A percentile compares a stretch with the other conserved stretches of the same genome.
Evolutionary conservation across 257 asterid species (phyloP).

Genomic region (Parsonsia alboflavescens): DNA sequence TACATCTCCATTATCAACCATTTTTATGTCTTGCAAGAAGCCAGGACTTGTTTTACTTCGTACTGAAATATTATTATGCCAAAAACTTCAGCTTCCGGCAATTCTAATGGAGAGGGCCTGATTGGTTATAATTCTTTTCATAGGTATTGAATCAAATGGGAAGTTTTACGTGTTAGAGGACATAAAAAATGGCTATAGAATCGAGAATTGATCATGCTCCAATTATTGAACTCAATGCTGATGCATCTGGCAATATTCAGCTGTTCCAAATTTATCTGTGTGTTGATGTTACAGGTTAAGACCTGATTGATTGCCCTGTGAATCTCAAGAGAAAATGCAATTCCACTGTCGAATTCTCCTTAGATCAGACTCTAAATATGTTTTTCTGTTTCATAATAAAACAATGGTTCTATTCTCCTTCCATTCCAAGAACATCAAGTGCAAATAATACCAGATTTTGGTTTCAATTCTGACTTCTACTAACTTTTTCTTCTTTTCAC

Average conservation of each 20-base stretch:
- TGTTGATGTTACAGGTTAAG: conserved; percentile 21
- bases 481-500: neutral
- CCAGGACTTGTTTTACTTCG: conserved; percentile 28
- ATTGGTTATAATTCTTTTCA: too few species aligned
- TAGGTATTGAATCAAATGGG: conserved; percentile 5
- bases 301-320: conserved; percentile 26
- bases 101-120: neutral
- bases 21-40: conserved; percentile 11
- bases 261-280: conserved; percentile 29
- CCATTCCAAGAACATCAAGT: neutral
- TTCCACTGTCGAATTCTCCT: conserved; percentile 17
- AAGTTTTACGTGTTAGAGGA: conserved; percentile 17
- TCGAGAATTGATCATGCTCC: conserved; percentile 18
- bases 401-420: too few species aligned
- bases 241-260: conserved; percentile 21
- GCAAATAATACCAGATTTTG: neutral
- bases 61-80: conserved; percentile 6
- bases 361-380: too few species aligned
- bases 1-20: conserved; percentile 7
- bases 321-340: conserved; percentile 7
- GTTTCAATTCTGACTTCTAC: neutral
- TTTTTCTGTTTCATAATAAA: too few species aligned
- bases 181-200: conserved; percentile 25
- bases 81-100: neutral
- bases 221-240: conserved; percentile 28